Base-by-base conservation (phyloP, 2,329 filamentous ascomycete species). In the Phialophora verrucosa region DNA sequence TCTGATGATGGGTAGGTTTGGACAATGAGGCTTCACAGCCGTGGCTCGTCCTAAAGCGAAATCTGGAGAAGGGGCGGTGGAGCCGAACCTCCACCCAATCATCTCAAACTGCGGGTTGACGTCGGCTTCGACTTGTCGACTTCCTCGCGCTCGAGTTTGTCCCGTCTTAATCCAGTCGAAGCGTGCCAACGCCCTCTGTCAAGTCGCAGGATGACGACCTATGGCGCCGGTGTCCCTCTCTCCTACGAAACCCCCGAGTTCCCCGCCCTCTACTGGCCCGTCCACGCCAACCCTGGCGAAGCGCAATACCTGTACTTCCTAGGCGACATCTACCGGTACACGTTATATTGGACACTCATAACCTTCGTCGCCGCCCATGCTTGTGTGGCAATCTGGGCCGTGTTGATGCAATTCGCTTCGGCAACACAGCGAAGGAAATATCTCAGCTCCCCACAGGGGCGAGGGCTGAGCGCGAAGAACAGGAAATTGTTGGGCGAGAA, bases 301-400 rank as follows among this genome's bases (percentile, higher is more conserved):
- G 79, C 83, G 38, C 79, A 81, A 69, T 89, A 89, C 73, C 88
- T 97, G 72, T 94, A 91, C 81, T 84, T 90, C 74, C 83, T 91
- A 2, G 76, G 79, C 66, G 92, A 96, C 75, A 91, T 96, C 63
- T 94, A 92, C 89, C 89, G 90, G 70, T 97, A 95, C 78, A 97
- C 92, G 0, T 80, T 95, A 17, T 85, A 89, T 75, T 97, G 93
- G 93, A 96, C 92, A 0, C 79, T 96, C 44, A 87, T 96, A 32
- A 86, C 92, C 71, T 94, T 91, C 73, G 88, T 86, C 38, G 83
- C 87, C 23, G 91, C 93, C 69, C 92, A 97, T 76, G 74, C 93
- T 20, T 84, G 88, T 38, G 91, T 90, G 2, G 88, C 90, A 0
- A 80, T 84, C 12, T 90, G 92, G 75, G 91, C 92, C 2, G 83